phyloP scores from a whole-genome alignment of 2,329 filamentous ascomycete genomes.

The Microthyrium microscopicum region DNA sequence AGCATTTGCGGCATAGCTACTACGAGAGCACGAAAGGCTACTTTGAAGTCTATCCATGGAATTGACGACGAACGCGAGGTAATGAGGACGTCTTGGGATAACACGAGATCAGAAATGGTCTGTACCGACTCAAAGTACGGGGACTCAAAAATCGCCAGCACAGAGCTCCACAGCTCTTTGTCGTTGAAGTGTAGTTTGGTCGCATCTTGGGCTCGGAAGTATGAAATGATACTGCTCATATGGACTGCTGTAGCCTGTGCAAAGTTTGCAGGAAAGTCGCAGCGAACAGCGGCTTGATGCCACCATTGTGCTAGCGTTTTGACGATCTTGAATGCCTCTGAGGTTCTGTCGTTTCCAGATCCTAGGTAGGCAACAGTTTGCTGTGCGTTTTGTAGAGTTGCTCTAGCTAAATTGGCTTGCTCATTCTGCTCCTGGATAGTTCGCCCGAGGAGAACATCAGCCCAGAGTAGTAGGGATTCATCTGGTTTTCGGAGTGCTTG shows the following conservation, averaged over 20 bases:
- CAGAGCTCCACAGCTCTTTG: not conserved
- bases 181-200: no score
- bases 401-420: not conserved
- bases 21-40: not conserved
- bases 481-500: not conserved
- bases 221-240: not conserved
- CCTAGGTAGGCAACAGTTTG: not conserved
- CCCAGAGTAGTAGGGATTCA: not conserved
- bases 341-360: not conserved
- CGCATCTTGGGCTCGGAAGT: not conserved
- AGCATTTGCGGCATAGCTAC: not conserved
- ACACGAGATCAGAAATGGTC: constrained; percentile 1
- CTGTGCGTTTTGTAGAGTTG: not conserved
- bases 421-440: not conserved
- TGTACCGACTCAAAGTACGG: constrained; percentile 1
- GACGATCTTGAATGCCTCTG: constrained; percentile 2
- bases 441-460: constrained; percentile 1
- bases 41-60: not conserved
- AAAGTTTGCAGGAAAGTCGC: not conserved
- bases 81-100: not conserved
- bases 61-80: constrained; percentile 1
- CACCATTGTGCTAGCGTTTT: constrained; percentile 2
- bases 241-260: not conserved
- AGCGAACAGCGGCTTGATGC: not conserved
- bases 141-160: not conserved